Evolutionary conservation across 257 asterid species (phyloP).

Genomic region (Plectranthus barbatus): DNA sequence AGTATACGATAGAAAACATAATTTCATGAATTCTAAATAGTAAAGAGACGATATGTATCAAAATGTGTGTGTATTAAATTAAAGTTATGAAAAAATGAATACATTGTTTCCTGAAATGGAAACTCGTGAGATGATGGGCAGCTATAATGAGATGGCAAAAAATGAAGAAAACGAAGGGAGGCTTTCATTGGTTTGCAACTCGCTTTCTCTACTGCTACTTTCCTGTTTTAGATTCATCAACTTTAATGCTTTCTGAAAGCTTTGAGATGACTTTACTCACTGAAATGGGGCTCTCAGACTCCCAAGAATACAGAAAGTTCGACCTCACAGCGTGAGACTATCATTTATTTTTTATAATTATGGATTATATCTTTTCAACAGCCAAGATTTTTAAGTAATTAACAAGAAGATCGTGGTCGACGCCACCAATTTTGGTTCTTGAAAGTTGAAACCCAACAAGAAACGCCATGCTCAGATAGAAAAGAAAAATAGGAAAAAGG

Average conservation of each 20-base stretch:
- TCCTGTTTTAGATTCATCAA: conserved; percentile 36
- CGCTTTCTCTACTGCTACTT: conserved; percentile 33
- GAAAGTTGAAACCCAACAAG: conserved; percentile 16
- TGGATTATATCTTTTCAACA: conserved; percentile 12
- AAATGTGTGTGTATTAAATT: background rate
- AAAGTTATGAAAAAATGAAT: background rate
- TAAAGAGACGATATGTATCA: too few species aligned
- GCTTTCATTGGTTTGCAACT: conserved; percentile 33
- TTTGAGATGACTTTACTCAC: conserved; percentile 16
- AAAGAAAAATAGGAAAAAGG: background rate
- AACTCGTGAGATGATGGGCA: conserved; percentile 10
- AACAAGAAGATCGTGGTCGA: conserved; percentile 43
- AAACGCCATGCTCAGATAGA: background rate
- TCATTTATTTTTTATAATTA: background rate
- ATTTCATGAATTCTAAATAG: too few species aligned
- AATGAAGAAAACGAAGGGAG: conserved; percentile 8
- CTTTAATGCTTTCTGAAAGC: conserved; percentile 34
- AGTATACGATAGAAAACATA: too few species aligned
- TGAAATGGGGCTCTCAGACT: background rate
- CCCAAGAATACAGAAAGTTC: background rate
- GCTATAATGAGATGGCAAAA: conserved; percentile 6
- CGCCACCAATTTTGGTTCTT: conserved; percentile 36
- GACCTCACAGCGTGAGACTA: background rate
- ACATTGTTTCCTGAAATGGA: conserved; percentile 9
- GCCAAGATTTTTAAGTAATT: conserved; percentile 7